Base-by-base conservation (phyloP, 441 rosid genomes). In the Aquilaria agallochum region DNA sequence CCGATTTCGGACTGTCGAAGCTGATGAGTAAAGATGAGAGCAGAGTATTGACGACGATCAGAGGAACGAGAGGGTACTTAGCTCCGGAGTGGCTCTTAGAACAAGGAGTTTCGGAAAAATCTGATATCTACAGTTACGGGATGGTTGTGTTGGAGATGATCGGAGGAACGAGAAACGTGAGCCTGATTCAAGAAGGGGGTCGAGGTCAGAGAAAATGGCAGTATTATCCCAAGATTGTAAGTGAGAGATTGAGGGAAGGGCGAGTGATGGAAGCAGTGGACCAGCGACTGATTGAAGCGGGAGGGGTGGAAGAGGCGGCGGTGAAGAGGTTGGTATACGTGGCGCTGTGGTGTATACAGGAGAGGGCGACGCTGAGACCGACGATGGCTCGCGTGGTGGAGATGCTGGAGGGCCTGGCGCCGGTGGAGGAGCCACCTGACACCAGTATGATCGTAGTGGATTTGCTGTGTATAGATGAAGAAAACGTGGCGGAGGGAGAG, bases 261-360 rank as follows among this genome's bases (percentile, higher is more conserved):
- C 87, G 67, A 50, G 50, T 84, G 0, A 80, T 85, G 83, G 98
- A 89, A 58, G 75, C 77, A 33, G 88, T 92, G 3, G 98, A 92
- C 71, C 51, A 12, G 1, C 70, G 93, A 64, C 63, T 92, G 31
- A 5, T 72, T 9, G 83, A 74, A 15, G 68, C 40, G 0, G 84
- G 83, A 47, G 83, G 72, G 0, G 31, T 84, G 12, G 84, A 84
- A 2, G 98, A 92, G 76, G 80, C 56, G 57, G 73, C 83, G 61
- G 74, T 87, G 49, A 84, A 49, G 75, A 83, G 75, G 70, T 11
- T 89, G 72, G 83, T 79, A 3, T 51, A 70, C 59, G 78, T 87
- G 31, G 96, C 93, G n/a, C 63, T 92, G 57, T 92, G 96, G 98
- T 92, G 98, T 76, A 84, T 89, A 66, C 96, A 92, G 47, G 95